Evolutionary conservation across 2,329 filamentous ascomycete species (phyloP).

Genomic region (Amauroascus niger): DNA sequence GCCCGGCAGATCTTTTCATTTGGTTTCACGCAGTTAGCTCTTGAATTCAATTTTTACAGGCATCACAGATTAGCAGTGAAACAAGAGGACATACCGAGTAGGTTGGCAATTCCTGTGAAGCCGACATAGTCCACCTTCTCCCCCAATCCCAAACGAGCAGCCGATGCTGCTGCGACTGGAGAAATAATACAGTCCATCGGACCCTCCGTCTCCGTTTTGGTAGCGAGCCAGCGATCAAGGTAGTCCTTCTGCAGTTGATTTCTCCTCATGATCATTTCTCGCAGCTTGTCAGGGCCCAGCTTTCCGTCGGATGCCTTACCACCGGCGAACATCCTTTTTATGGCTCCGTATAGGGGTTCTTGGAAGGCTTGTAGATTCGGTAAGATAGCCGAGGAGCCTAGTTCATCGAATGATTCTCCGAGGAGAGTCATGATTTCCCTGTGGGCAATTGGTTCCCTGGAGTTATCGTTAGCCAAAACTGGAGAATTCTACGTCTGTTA

Average conservation of each 20-base stretch:
- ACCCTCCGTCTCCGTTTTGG: slow-evolving; percentile 13
- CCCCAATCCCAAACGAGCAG: slow-evolving; percentile 20
- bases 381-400: slow-evolving; percentile 29
- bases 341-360: slow-evolving; percentile 22
- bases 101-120: slow-evolving; percentile 23
- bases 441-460: slow-evolving; percentile 27
- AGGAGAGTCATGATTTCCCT: slow-evolving; percentile 23
- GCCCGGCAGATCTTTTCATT: slow-evolving; percentile 21
- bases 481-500: not conserved
- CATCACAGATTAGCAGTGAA: not conserved
- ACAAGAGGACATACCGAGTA: slow-evolving; percentile 20
- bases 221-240: slow-evolving; percentile 19
- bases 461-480: slow-evolving; percentile 11
- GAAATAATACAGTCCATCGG: slow-evolving; percentile 19
- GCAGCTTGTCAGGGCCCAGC: slow-evolving; percentile 24
- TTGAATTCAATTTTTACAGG: not conserved
- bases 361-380: slow-evolving; percentile 22
- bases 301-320: not conserved
- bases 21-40: slow-evolving; percentile 11
- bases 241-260: slow-evolving; percentile 21
- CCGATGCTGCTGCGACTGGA: slow-evolving; percentile 16
- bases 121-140: slow-evolving; percentile 22
- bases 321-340: slow-evolving; percentile 12
- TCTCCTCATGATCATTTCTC: slow-evolving; percentile 23
- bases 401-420: slow-evolving; percentile 25